Conservation (phyloP, 352 stramenopile genomes). For the Globisporangium ultimum region DNA sequence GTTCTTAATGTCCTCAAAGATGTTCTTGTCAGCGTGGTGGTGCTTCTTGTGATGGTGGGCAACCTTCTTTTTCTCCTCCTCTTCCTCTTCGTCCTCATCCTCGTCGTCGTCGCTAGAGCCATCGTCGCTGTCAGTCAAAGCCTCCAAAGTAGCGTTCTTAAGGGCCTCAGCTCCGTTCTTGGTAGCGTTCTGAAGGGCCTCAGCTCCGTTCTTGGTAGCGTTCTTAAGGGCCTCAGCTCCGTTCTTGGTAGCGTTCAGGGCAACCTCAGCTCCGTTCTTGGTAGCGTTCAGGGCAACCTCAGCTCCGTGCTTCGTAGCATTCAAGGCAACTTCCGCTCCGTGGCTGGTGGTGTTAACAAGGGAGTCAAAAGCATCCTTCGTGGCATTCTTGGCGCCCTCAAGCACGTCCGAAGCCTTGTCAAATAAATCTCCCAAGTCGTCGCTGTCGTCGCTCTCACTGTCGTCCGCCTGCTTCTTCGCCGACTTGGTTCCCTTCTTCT, state of each 20-base stretch:
- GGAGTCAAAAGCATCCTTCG: background rate
- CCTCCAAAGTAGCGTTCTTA: constrained; percentile 7
- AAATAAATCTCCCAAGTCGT: constrained; percentile 1
- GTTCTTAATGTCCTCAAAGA: constrained; percentile 12
- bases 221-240: constrained; percentile 1
- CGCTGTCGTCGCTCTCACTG: background rate
- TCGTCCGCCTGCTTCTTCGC: constrained; percentile 2
- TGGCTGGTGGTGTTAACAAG: background rate
- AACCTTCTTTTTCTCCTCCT: background rate
- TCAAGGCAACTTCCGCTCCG: background rate
- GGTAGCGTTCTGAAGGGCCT: constrained; percentile 2
- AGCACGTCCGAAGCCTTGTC: constrained; percentile 8
- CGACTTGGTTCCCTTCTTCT: constrained; percentile 9
- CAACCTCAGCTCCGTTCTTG: background rate
- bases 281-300: background rate
- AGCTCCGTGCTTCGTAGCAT: background rate
- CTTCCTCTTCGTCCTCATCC: constrained; percentile 19
- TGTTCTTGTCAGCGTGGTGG: constrained; percentile 3
- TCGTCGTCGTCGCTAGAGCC: constrained; percentile 23
- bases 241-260: background rate
- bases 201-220: background rate
- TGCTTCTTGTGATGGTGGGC: constrained; percentile 8
- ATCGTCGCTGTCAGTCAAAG: constrained; percentile 9
- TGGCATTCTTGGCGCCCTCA: constrained; percentile 5
- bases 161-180: background rate